These are phyloP conservation scores for Arabidopsis thaliana DNA, from an alignment of 345 rosid species.

Conservation along the genomic window TAIR10.1 NC_003074.8:8616001-8616500, in stretches of 20 bases:
- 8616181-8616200: neutral
- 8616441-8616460: slow-evolving; percentile 4
- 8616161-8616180: slow-evolving; percentile 53
- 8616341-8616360: slow-evolving; percentile 7
- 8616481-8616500: neutral
- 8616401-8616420: slow-evolving; percentile 13
- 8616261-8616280: slow-evolving; percentile 74
- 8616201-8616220: slow-evolving; percentile 27
- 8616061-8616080: too few species aligned
- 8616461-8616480: neutral
- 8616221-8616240: slow-evolving; percentile 16
- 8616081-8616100: too few species aligned
- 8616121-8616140: slow-evolving; percentile 47
- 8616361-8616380: slow-evolving; percentile 12
- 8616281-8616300: slow-evolving; percentile 65
- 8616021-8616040: too few species aligned
- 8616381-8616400: neutral
- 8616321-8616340: slow-evolving; percentile 85
- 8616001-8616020: too few species aligned
- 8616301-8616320: slow-evolving; percentile 77
- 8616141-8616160: slow-evolving; percentile 72
- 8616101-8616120: too few species aligned
- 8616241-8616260: slow-evolving; percentile 58
- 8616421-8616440: slow-evolving; percentile 2
- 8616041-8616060: too few species aligned